Evolutionary conservation across 139 green algal species (phyloP).

Genomic region (Diplosphaera chodatii): DNA sequence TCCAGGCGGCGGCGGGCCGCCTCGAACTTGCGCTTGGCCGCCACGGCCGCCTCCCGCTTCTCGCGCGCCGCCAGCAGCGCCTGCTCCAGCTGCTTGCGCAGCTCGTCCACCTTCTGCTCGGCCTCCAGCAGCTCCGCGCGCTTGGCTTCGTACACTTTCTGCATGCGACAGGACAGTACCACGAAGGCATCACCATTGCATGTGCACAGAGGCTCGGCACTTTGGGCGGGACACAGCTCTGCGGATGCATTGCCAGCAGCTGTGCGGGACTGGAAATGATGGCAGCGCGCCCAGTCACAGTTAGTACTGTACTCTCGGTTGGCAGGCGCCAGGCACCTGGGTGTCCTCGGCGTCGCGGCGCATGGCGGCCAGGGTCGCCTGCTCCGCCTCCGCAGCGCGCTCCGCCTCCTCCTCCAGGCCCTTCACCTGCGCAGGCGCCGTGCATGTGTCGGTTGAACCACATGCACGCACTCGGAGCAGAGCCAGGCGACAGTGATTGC

Average conservation of each 20-base stretch:
- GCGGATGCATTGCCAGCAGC: no score
- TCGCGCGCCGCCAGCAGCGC: neutral
- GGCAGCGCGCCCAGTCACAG: no score
- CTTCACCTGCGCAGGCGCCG: neutral
- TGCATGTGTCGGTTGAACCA: no score
- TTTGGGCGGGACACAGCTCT: no score
- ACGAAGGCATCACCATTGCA: no score
- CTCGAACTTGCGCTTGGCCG: neutral
- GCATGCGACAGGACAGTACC: no score
- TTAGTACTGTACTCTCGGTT: no score
- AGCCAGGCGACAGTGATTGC: no score
- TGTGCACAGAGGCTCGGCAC: no score
- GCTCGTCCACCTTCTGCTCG: neutral
- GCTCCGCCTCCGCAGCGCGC: neutral
- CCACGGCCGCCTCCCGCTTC: neutral
- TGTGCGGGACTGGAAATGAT: no score
- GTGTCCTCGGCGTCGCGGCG: neutral
- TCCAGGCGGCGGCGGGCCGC: neutral
- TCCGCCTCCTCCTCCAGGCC: neutral
- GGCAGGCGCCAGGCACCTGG: neutral
- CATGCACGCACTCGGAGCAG: no score
- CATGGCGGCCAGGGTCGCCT: neutral
- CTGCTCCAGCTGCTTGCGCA: neutral
- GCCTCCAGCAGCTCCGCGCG: neutral
- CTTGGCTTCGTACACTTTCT: neutral